phyloP scores from a whole-genome alignment of 164 flowering plant genomes.

The Liquidambar formosana region DNA sequence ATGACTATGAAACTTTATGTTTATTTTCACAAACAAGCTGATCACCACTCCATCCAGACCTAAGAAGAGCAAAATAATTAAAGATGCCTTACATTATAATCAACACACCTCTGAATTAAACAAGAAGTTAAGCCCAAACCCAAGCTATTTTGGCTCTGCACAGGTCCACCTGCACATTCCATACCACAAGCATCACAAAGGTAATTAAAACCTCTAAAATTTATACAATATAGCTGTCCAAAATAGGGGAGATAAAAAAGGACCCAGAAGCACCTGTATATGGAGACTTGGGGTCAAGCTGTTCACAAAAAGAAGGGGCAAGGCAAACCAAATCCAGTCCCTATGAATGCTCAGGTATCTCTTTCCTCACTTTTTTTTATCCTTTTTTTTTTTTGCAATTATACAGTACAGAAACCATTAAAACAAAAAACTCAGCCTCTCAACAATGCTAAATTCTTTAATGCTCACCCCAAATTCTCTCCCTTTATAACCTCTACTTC shows the following conservation, averaged over 20 bases:
- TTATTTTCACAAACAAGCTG: constrained; percentile 28
- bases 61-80: constrained; percentile 23
- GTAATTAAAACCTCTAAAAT: background rate
- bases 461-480: constrained; percentile 15
- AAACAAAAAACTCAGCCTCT: constrained; percentile 19
- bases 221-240: background rate
- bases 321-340: constrained; percentile 31
- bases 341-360: constrained; percentile 17
- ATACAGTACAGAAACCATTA: constrained; percentile 30
- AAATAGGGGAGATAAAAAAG: background rate
- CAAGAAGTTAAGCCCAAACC: constrained; percentile 28
- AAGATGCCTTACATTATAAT: constrained; percentile 31
- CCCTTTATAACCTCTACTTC: background rate
- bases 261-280: constrained; percentile 22
- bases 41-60: constrained; percentile 25
- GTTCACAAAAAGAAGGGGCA: constrained; percentile 15
- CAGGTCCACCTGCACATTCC: constrained; percentile 32
- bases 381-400: constrained; percentile 15
- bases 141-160: constrained; percentile 19
- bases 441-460: constrained; percentile 16
- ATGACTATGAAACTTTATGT: constrained; percentile 18
- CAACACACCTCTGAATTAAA: constrained; percentile 36
- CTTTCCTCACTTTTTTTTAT: constrained; percentile 9
- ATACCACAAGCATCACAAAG: constrained; percentile 13
- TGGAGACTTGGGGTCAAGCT: constrained; percentile 17